Evolutionary conservation across 306 rosid genomes (phyloP), one percentile per base, ranked within the genome.

Genomic region (Begonia loranthoides): DNA sequence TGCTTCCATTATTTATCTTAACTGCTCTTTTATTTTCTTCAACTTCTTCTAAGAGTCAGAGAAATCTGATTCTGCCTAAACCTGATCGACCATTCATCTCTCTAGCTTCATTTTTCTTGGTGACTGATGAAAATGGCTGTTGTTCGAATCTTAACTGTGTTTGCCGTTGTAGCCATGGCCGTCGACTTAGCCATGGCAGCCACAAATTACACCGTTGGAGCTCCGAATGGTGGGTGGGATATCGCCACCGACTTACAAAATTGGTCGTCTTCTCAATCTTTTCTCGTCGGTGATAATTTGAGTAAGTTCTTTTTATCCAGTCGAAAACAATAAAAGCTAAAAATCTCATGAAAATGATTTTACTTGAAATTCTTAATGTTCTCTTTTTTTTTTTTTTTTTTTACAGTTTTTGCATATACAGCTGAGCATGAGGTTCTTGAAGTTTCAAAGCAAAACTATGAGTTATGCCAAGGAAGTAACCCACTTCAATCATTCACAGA

Each of bases 401-500:
- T 53, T 10, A 38, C 89, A 90, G 97, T 66, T 72, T 90, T 85
- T 40, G 72, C 66, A 41, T 90, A 90, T 53, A 45, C 76, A 0
- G n/a, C 67, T 83, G 19, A 85, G 36, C 95, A 90, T 65, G 40
- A 90, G 19, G 83, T 85, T 72, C 11, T 68, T 58, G 97, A 90
- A 70, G 97, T 90, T 45, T 47, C 78, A 17, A 80, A 85, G 66
- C 50, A 81, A 63, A 87, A 74, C 38, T 90, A 79, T 60, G 87
- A 79, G 46, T 61, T 83, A 17, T 90, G 97, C 70, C 60, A 54
- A 51, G 59, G 66, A 68, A 72, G 61, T 17, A 85, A 54, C 40
- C 69, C 82, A 48, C 66, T 85, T 52, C 59, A 77, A 62, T 57
- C 80, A 15, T 74, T 70, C 79, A 79, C 1, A 41, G 81, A 61